Base-by-base conservation (phyloP, 129 eudicot species). In the Ambrosia trifida region DNA sequence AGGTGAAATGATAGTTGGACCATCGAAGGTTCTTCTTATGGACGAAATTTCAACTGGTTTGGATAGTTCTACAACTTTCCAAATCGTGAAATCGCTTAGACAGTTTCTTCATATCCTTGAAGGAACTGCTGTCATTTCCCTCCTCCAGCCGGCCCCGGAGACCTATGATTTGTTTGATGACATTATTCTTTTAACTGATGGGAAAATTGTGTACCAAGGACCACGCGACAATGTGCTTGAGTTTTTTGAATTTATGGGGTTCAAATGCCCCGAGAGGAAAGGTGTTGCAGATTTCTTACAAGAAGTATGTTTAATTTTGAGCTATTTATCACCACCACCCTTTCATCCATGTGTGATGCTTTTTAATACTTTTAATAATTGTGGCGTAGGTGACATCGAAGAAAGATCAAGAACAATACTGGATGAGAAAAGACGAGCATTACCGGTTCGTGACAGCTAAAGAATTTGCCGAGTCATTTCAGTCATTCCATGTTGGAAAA, bases 121-220 rank as follows among this genome's bases (percentile, higher is more conserved):
- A 57, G 88, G 85, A 79, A 88, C 91, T 47, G 87, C 88, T n/a
- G 72, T 88, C 11, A 88, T 88, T 53, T 85, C 91, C 65, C 91
- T 88, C 45, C 82, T 88, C 17, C 95, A 88, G 51, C 95, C 95
- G 16, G 91, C 95, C 64, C 95, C 95, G 2, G 95, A 88, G 73
- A 83, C 95, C 1, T 88, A 88, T 47, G 74, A 79, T 47, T 77
- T 88, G n/a, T 88, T 88, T 51, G 95, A 88, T 59, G 95, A 88
- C 70, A 81, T 88, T 20, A 81, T 88, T 24, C 87, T 88, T 62
- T 64, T 88, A 30, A 83, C 87, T 0, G 95, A 88, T 13, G 95
- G 91, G 16, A 66, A 59, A 31, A 85, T 88, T 18, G 91, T 88
- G 58, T 88, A 88, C 59, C 91, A 88, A 66, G 95, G 95, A 14